A percentile compares a stretch with the other conserved stretches of the same genome.
Conservation (phyloP, 1,284 basidiomycete genomes). For the Irpex sp. region DNA sequence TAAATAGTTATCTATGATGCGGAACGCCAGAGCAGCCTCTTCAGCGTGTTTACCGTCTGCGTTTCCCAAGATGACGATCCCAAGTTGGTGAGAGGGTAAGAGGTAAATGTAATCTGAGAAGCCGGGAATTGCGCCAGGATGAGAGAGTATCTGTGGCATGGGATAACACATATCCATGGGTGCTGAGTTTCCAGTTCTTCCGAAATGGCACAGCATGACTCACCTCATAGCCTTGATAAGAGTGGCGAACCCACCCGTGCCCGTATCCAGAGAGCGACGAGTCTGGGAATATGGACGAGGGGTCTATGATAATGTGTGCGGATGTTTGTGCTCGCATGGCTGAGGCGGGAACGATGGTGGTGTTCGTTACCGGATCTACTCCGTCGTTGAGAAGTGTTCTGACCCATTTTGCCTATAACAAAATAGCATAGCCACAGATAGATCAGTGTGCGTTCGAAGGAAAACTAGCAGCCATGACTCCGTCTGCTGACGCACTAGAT, state of each 20-base stretch:
- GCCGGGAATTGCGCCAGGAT: slow-evolving; percentile 1
- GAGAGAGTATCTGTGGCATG: neutral
- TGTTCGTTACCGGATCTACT: slow-evolving; percentile 15
- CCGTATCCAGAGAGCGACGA: slow-evolving; percentile 25
- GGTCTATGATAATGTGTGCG: slow-evolving; percentile 10
- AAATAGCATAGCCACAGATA: neutral
- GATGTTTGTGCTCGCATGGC: slow-evolving; percentile 13
- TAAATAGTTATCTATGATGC: slow-evolving; percentile 4
- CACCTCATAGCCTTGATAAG: slow-evolving; percentile 31
- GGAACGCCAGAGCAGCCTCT: neutral
- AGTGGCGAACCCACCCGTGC: slow-evolving; percentile 28
- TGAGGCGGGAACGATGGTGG: slow-evolving; percentile 22
- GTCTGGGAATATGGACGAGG: slow-evolving; percentile 1
- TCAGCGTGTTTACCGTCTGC: slow-evolving; percentile 1
- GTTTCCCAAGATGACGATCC: slow-evolving; percentile 2
- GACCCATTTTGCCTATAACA: slow-evolving; percentile 25
- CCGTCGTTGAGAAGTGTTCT: slow-evolving; percentile 25
- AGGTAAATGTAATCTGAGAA: slow-evolving; percentile 1
- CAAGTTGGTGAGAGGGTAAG: neutral
- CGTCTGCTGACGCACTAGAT: slow-evolving; percentile 16
- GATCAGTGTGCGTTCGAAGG: too few relatives aligned
- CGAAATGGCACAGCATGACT: neutral
- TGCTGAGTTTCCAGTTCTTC: too few relatives aligned
- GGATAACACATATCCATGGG: neutral
- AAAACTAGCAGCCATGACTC: too few relatives aligned